Evolutionary conservation across 345 rosid genomes (phyloP).

Genomic region (Citrus medica): DNA sequence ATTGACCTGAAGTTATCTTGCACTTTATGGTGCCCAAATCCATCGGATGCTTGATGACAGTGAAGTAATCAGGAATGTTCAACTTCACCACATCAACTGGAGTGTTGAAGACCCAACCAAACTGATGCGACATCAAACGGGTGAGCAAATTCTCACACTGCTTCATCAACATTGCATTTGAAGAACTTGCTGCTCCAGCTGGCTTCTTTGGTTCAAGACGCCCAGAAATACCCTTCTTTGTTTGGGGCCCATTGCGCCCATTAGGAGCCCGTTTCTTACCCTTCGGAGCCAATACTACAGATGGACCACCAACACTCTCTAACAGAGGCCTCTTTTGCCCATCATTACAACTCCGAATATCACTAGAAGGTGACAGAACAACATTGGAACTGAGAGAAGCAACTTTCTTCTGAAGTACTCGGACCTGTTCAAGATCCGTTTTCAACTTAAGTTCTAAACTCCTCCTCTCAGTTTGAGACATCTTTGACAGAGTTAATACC

Average conservation of each 20-base stretch:
- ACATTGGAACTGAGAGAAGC: slow-evolving; percentile 37
- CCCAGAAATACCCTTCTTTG: slow-evolving; percentile 40
- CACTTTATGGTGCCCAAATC: slow-evolving; percentile 79
- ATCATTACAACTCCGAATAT: slow-evolving; percentile 63
- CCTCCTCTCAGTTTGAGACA: slow-evolving; percentile 61
- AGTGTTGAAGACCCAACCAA: slow-evolving; percentile 57
- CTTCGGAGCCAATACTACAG: slow-evolving; percentile 32
- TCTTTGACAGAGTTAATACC: slow-evolving; percentile 53
- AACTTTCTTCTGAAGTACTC: slow-evolving; percentile 52
- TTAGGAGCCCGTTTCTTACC: slow-evolving; percentile 49
- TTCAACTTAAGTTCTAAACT: slow-evolving; percentile 48
- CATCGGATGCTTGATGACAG: slow-evolving; percentile 87
- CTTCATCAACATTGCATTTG: slow-evolving; percentile 47
- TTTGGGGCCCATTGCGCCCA: slow-evolving; percentile 38
- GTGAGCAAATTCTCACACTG: slow-evolving; percentile 60
- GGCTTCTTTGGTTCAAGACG: slow-evolving; percentile 28
- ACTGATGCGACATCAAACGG: slow-evolving; percentile 63
- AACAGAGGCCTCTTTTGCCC: slow-evolving; percentile 50
- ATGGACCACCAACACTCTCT: slow-evolving; percentile 32
- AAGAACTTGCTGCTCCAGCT: slow-evolving; percentile 25
- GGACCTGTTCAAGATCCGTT: slow-evolving; percentile 75
- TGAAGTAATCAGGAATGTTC: slow-evolving; percentile 86
- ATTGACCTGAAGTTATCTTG: slow-evolving; percentile 49
- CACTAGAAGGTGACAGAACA: slow-evolving; percentile 48
- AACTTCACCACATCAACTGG: slow-evolving; percentile 78